Evolutionary conservation across 2,329 filamentous ascomycete species (phyloP).

Genomic region (Ceratocystis papillata): DNA sequence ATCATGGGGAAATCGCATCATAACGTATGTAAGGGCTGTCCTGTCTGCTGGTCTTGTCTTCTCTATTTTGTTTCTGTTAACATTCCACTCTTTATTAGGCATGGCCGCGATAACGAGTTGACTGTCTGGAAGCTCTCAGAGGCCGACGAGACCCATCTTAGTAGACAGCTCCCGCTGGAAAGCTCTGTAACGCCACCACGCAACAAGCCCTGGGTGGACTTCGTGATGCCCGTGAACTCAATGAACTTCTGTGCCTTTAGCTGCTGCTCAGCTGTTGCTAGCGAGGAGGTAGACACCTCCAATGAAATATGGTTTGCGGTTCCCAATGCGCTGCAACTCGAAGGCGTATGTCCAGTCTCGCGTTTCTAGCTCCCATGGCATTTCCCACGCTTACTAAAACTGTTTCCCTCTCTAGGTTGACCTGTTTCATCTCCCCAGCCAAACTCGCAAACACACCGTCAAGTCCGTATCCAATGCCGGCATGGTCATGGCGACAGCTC

Average conservation of each 20-base stretch:
- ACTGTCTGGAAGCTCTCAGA: constrained; percentile 66
- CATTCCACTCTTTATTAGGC: constrained; percentile 40
- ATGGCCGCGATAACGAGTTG: constrained; percentile 80
- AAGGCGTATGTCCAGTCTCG: constrained; percentile 45
- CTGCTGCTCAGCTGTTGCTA: constrained; percentile 38
- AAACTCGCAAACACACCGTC: constrained; percentile 53
- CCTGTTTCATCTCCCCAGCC: constrained; percentile 69
- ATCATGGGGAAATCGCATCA: constrained; percentile 63
- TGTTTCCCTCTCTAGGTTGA: constrained; percentile 47
- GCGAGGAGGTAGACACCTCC: constrained; percentile 26
- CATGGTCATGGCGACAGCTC: constrained; percentile 77
- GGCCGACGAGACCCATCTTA: constrained; percentile 53
- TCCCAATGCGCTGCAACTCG: constrained; percentile 63
- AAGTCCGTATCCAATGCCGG: constrained; percentile 46
- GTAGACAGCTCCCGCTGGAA: constrained; percentile 61
- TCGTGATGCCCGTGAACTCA: constrained; percentile 76
- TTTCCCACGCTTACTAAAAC: not conserved
- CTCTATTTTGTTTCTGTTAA: not conserved
- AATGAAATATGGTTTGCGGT: constrained; percentile 59
- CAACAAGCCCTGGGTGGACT: constrained; percentile 70
- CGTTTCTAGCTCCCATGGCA: not conserved
- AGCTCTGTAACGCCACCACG: constrained; percentile 35
- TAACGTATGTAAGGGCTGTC: constrained; percentile 58
- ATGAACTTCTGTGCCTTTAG: constrained; percentile 91
- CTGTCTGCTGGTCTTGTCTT: not conserved